These are phyloP conservation scores for Wallemia hederae DNA, from an alignment of 1,284 basidiomycete species.

Conservation along the genomic window DNA sequence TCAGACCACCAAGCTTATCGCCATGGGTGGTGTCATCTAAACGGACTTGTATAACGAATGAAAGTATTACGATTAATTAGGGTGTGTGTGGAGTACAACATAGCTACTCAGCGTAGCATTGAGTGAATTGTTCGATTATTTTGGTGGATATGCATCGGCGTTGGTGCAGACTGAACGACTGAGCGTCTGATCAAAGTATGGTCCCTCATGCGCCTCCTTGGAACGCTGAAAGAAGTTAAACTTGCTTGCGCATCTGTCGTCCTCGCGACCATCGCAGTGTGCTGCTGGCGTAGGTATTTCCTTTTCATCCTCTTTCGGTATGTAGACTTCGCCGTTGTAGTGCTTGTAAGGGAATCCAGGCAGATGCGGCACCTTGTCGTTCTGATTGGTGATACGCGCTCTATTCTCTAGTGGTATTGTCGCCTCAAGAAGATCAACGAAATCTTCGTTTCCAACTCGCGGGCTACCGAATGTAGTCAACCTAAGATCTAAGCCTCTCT, in stretches of 20 bases:
- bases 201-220: neutral
- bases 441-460: neutral
- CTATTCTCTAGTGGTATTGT: neutral
- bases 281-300: neutral
- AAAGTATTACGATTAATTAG: neutral
- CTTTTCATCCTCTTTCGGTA: neutral
- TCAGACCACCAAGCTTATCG: constrained; percentile 46
- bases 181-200: neutral
- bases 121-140: neutral
- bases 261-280: neutral
- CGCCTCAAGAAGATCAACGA: neutral
- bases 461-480: neutral
- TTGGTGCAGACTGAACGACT: neutral
- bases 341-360: neutral
- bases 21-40: constrained; percentile 30
- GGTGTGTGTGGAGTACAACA: too few species aligned
- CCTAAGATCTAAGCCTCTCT: neutral
- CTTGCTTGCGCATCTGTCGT: neutral
- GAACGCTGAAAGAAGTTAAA: neutral
- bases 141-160: neutral
- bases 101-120: too few species aligned
- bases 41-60: neutral
- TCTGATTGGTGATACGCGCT: neutral
- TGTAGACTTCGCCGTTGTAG: neutral
- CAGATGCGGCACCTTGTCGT: neutral